Evolutionary conservation across 2,329 filamentous ascomycete species (phyloP), one percentile per base, ranked within the genome.

Genomic region (Hypoxylon sp.): DNA sequence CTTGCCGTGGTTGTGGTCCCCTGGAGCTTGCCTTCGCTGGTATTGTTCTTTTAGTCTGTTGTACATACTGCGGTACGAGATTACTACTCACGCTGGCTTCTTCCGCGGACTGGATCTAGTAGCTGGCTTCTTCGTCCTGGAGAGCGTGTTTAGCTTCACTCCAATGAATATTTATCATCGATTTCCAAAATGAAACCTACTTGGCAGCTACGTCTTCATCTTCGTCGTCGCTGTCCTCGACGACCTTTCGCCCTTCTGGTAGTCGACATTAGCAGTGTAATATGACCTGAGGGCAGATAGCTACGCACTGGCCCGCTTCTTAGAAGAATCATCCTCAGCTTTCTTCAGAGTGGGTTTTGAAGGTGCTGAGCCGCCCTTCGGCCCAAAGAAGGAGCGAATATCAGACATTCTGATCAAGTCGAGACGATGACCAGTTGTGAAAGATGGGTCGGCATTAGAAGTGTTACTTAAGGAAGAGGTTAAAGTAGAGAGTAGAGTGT

Each of bases 301-400:
- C 24, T 23, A 40, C 37, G 18, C 11, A 40, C 37, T 40, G 8
- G 37, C 23, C 17, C 37, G 37, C 6, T 40, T 75, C 60, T 74
- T 78, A 60, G 80, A 79, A 45, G 74, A 58, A 11, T 79, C 65
- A 47, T 77, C 76, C 55, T 79, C 79, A 35, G 72, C 72, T 69
- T 81, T 80, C 70, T 79, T 81, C 2, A 76, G 66, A 9, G 75
- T 67, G 29, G 79, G 76, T 66, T 83, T 80, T 43, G 80, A 75
- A 46, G 83, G 77, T 40, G 82, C 77, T 67, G 83, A 80, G 63
- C 83, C 82, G 48, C 86, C 85, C 74, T 92, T 92, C 60, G 89
- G 86, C 52, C 89, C 87, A 79, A 98, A 97, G 77, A 97, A 98
- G 68, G 83, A 92, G 71, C 93, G 85, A 70, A 97, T 98, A 76